Evolutionary conservation across 345 rosid genomes (phyloP).

Genomic region (Aurinia saxatilis): DNA sequence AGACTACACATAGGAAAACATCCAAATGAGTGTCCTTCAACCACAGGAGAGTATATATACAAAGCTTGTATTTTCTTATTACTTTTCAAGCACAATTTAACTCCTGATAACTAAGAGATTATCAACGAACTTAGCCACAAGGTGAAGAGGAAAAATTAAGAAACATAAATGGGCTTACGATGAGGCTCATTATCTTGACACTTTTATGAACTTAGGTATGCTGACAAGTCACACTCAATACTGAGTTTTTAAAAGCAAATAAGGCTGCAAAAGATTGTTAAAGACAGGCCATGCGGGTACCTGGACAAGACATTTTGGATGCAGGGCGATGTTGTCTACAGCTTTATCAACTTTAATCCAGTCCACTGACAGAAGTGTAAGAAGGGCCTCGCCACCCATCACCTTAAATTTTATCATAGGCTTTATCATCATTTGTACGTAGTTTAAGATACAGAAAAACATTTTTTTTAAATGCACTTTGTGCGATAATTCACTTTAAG

Average conservation of each 20-base stretch:
- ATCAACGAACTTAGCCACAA: constrained; percentile 4
- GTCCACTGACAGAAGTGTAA: constrained; percentile 80
- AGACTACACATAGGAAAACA: constrained; percentile 47
- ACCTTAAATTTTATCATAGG: constrained; percentile 39
- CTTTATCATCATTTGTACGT: not conserved
- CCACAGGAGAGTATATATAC: not conserved
- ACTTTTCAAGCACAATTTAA: not conserved
- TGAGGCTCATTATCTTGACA: not conserved
- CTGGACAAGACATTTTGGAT: constrained; percentile 85
- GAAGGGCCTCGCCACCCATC: constrained; percentile 88
- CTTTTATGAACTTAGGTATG: not conserved
- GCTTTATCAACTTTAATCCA: constrained; percentile 81
- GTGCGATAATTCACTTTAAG: not conserved
- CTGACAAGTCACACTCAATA: not conserved
- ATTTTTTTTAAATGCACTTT: not conserved
- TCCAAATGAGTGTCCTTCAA: constrained; percentile 18
- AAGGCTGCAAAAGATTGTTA: not conserved
- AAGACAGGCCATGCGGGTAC: constrained; percentile 30
- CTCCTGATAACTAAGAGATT: not conserved
- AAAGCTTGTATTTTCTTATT: not conserved
- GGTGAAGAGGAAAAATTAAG: not conserved
- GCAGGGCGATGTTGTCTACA: constrained; percentile 58
- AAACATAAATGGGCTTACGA: not conserved
- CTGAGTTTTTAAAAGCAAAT: not conserved
- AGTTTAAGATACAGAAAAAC: not conserved